Conservation (phyloP, 208 protist species). For the Trypanosoma caninum region DNA sequence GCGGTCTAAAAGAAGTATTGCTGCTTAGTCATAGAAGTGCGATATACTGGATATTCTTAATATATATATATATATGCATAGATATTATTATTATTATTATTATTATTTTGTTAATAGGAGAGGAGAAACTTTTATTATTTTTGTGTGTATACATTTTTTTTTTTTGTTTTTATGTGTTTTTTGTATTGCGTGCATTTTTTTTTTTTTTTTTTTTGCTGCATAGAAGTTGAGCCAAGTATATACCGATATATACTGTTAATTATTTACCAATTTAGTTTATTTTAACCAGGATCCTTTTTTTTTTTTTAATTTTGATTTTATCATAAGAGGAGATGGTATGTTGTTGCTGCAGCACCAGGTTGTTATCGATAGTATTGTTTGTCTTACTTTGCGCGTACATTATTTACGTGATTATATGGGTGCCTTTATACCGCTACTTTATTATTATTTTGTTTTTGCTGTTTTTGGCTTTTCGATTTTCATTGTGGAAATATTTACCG, state of each 20-base stretch:
- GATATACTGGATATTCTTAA: not conserved
- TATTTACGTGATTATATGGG: constrained; percentile 30
- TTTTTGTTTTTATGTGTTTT: no score
- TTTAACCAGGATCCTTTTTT: no score
- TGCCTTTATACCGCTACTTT: constrained; percentile 37
- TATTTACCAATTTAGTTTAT: no score
- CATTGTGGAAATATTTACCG: constrained; percentile 37
- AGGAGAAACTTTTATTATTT: no score
- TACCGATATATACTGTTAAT: no score
- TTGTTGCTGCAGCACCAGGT: not conserved
- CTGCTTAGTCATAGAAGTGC: no score
- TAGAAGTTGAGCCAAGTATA: no score
- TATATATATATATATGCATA: not conserved
- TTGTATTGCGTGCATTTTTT: no score
- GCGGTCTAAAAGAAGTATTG: not conserved
- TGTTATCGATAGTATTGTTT: not conserved
- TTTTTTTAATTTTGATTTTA: no score
- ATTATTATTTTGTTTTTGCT: constrained; percentile 33
- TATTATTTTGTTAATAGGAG: not conserved
- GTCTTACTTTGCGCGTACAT: constrained; percentile 12
- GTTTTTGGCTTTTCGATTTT: constrained; percentile 18
- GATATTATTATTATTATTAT: not conserved
- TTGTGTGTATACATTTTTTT: no score
- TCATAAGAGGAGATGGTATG: not conserved
- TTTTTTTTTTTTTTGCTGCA: no score